These are phyloP conservation scores for Dactylellina drechsleri DNA, from an alignment of 2,329 filamentous ascomycete genomes.

Conservation along the genomic window DNA sequence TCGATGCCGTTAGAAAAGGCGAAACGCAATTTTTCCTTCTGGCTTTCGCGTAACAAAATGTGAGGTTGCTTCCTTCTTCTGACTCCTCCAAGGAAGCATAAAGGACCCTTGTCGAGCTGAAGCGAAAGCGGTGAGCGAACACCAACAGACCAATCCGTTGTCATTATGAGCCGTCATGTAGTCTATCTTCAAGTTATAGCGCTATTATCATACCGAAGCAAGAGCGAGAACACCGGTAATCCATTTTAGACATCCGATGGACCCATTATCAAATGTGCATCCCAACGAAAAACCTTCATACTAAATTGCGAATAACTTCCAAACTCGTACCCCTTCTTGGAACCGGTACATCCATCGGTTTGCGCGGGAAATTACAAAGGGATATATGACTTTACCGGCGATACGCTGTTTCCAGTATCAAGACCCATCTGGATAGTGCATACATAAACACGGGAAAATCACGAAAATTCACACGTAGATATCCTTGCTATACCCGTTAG, in stretches of 20 bases:
- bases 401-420: slow-evolving; percentile 23
- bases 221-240: slow-evolving; percentile 26
- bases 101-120: slow-evolving; percentile 42
- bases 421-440: slow-evolving; percentile 7
- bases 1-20: background rate
- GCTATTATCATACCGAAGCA: slow-evolving; percentile 6
- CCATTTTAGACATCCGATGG: slow-evolving; percentile 24
- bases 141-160: slow-evolving; percentile 35
- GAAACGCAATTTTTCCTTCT: background rate
- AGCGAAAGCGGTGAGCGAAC: slow-evolving; percentile 44
- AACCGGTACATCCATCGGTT: slow-evolving; percentile 10
- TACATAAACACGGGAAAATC: slow-evolving; percentile 15
- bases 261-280: slow-evolving; percentile 3
- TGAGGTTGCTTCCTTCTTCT: slow-evolving; percentile 31
- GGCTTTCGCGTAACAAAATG: background rate
- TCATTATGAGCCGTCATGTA: slow-evolving; percentile 5
- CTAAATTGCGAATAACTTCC: slow-evolving; percentile 7
- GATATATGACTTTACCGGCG: slow-evolving; percentile 31
- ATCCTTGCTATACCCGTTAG: slow-evolving; percentile 25
- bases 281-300: background rate
- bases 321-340: slow-evolving; percentile 5
- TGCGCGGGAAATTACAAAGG: slow-evolving; percentile 51
- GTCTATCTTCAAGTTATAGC: too few species aligned
- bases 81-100: slow-evolving; percentile 6
- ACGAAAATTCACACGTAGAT: slow-evolving; percentile 3